Evolutionary conservation across 495 filamentous ascomycete genomes (phyloP).

Genomic region (Aspergillus carlsbadensis): DNA sequence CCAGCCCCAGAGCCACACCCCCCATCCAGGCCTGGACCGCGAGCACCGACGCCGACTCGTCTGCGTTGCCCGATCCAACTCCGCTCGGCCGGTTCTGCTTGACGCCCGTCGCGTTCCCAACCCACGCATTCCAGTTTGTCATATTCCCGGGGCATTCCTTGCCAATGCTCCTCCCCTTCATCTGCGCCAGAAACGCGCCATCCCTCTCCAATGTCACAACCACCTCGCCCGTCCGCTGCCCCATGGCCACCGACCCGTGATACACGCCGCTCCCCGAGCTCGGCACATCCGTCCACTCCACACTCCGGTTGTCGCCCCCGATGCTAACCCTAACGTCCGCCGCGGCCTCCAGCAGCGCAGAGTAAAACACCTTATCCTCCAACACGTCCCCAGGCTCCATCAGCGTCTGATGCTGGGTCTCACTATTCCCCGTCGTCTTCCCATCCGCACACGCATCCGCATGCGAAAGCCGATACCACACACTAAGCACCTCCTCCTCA

Average conservation of each 20-base stretch:
- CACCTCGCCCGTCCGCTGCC: slow-evolving; percentile 49
- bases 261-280: slow-evolving; percentile 47
- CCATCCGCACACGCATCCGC: slow-evolving; percentile 31
- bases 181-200: slow-evolving; percentile 20
- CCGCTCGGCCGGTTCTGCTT: background rate
- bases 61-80: background rate
- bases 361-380: slow-evolving; percentile 42
- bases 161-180: slow-evolving; percentile 48
- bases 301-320: slow-evolving; percentile 35
- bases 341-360: slow-evolving; percentile 25
- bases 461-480: slow-evolving; percentile 62
- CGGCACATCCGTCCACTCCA: slow-evolving; percentile 32
- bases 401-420: slow-evolving; percentile 11
- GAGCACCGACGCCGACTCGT: background rate
- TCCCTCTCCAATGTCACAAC: slow-evolving; percentile 49
- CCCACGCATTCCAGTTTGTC: slow-evolving; percentile 55
- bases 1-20: too few relatives aligned
- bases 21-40: too few relatives aligned
- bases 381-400: slow-evolving; percentile 15
- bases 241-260: slow-evolving; percentile 49
- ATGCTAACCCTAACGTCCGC: slow-evolving; percentile 50
- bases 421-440: slow-evolving; percentile 37
- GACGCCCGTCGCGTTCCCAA: slow-evolving; percentile 29
- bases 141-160: slow-evolving; percentile 44
- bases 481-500: slow-evolving; percentile 49